Base-by-base conservation (phyloP, 163 green algal species). In the Volvox carteri region DNA sequence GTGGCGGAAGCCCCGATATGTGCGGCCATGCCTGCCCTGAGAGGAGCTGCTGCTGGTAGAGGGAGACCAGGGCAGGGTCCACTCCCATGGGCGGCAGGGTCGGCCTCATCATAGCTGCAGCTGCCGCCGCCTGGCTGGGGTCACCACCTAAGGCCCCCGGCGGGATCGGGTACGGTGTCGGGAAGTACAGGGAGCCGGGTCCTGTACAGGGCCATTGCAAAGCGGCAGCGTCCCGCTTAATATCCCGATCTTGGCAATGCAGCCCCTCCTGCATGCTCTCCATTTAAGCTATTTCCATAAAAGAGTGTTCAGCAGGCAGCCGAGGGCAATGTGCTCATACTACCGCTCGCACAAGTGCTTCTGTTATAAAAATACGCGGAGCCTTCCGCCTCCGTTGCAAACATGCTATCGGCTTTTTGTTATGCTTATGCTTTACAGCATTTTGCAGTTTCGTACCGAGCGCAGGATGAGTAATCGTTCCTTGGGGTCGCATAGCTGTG, bases 1-100 rank as follows among this genome's bases (percentile, higher is more conserved):
- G 83, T 16, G 83, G 83, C 83, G 83, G 83, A 46, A 88, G 39
- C 6, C 68, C 68, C 18, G 83, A 25, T 35, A 88, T 73, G 35
- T 81, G 83, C 68, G 83, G 67, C 83, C 83, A 88, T 19, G 21
- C 35, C 8, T 81, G 83, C 83, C 50, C 83, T 35, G 83, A 39
- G 33, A 88, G 46, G 7, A 88, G 52, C 50, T 88, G 83, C 48
- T 88, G 83, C 83, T 81, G 68, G 83, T 88, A 88, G 16, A 83
- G 67, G 28, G 70, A 74, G 23, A 88, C 41, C 3, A 88, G 83
- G 19, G 52, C 37, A 14, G 83, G 83, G 52, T 88, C 83, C 0
- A 81, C 28, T 4, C 48, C 68, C 50, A 58, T 30, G 18, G 12
- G 12, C 0, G 78, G 78, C 78, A 88, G 65, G 33, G 83, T 67